Percentiles rank a stretch among this genome's conserved stretches.
phyloP scores from a whole-genome alignment of 2,329 filamentous ascomycete genomes.

The Colletotrichum godetiae region DNA sequence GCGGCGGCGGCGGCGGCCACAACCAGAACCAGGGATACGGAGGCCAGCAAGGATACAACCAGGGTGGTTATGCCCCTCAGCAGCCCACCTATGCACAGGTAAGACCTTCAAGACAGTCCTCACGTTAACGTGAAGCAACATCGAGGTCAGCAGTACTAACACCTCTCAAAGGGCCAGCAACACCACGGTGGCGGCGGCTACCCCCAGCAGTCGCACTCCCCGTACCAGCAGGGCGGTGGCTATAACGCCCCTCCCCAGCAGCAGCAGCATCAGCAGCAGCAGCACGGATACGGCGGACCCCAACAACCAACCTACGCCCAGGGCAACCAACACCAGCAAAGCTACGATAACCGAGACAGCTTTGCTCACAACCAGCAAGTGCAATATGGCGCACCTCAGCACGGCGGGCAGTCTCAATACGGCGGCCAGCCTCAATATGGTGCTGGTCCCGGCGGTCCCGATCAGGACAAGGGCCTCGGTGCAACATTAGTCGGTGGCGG shows the following conservation, averaged over 20 bases:
- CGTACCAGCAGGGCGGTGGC: slow-evolving; percentile 36
- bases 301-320: slow-evolving; percentile 30
- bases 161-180: slow-evolving; percentile 21
- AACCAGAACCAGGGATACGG: slow-evolving; percentile 37
- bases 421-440: slow-evolving; percentile 28
- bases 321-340: slow-evolving; percentile 40
- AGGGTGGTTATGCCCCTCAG: slow-evolving; percentile 39
- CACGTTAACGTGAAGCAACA: background rate
- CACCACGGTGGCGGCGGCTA: slow-evolving; percentile 36
- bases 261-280: slow-evolving; percentile 14
- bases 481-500: slow-evolving; percentile 64
- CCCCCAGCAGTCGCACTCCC: slow-evolving; percentile 36
- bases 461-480: slow-evolving; percentile 64
- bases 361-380: slow-evolving; percentile 38
- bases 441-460: slow-evolving; percentile 41
- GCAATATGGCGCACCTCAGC: slow-evolving; percentile 32
- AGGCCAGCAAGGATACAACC: slow-evolving; percentile 37
- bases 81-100: slow-evolving; percentile 43
- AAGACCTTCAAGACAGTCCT: background rate
- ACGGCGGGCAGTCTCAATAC: slow-evolving; percentile 31
- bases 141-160: background rate
- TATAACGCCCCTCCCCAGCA: slow-evolving; percentile 35
- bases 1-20: slow-evolving; percentile 38
- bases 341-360: slow-evolving; percentile 44
- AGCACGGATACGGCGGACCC: slow-evolving; percentile 34